A percentile compares a stretch with the other conserved stretches of the same genome.
These are phyloP conservation scores for Clitopilus hobsonii DNA, from an alignment of 768 basidiomycete species.

Conservation along the genomic window DNA sequence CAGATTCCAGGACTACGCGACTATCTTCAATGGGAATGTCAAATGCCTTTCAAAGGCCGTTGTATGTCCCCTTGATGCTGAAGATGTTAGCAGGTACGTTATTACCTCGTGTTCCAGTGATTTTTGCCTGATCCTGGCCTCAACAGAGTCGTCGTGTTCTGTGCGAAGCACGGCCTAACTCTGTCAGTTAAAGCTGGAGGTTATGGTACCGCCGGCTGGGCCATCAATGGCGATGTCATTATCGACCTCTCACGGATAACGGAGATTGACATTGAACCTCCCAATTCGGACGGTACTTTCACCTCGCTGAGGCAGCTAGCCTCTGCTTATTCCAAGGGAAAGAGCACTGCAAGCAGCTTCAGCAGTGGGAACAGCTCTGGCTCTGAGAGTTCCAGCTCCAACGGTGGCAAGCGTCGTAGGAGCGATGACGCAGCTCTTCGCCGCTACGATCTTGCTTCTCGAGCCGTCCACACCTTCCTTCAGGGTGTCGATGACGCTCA, in stretches of 20 bases:
- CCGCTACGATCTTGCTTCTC: conserved; percentile 52
- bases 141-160: conserved; percentile 66
- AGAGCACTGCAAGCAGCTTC: conserved; percentile 21
- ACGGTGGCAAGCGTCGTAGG: conserved; percentile 47
- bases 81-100: conserved; percentile 79
- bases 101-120: too few species aligned
- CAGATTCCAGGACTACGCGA: conserved; percentile 44
- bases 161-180: conserved; percentile 61
- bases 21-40: conserved; percentile 78
- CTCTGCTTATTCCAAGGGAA: conserved; percentile 50
- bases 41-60: conserved; percentile 55
- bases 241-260: conserved; percentile 71
- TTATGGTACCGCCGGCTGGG: conserved; percentile 88
- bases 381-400: too few species aligned
- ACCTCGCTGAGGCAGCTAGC: conserved; percentile 58
- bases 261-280: conserved; percentile 65
- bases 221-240: conserved; percentile 81
- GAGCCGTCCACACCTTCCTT: conserved; percentile 46
- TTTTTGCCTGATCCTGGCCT: too few species aligned
- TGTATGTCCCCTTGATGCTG: conserved; percentile 70
- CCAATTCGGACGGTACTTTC: conserved; percentile 47
- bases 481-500: conserved; percentile 22
- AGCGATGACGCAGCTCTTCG: conserved; percentile 51
- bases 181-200: conserved; percentile 88
- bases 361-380: not conserved